Conservation (phyloP, 371 early-diverging fungal genomes). For the Mucor ambiguus region DNA sequence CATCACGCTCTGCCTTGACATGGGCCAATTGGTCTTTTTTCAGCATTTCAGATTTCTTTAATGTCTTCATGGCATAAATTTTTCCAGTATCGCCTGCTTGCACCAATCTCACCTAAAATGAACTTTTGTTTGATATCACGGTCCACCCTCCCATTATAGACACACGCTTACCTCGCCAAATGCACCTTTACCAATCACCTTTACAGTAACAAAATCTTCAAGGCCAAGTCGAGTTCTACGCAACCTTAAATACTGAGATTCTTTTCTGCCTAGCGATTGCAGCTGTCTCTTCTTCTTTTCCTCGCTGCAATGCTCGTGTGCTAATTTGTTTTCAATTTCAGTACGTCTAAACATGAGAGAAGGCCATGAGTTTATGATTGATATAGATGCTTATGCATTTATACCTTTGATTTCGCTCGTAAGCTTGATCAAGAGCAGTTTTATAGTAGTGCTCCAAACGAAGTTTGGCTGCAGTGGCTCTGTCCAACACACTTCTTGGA, state of each 20-base stretch:
- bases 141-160: background rate
- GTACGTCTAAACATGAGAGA: slow-evolving; percentile 53
- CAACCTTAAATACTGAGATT: slow-evolving; percentile 91
- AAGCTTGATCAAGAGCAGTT: slow-evolving; percentile 81
- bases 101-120: slow-evolving; percentile 81
- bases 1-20: slow-evolving; percentile 97
- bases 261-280: slow-evolving; percentile 81
- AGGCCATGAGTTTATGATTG: background rate
- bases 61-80: slow-evolving; percentile 98
- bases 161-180: slow-evolving; percentile 88
- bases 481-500: slow-evolving; percentile 78
- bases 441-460: slow-evolving; percentile 91
- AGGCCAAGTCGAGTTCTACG: slow-evolving; percentile 91
- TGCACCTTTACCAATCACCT: slow-evolving; percentile 99
- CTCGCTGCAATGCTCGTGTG: slow-evolving; percentile 77
- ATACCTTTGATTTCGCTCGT: slow-evolving; percentile 86
- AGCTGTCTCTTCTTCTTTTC: slow-evolving; percentile 89
- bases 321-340: slow-evolving; percentile 79
- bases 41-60: slow-evolving; percentile 96
- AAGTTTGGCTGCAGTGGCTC: slow-evolving; percentile 85
- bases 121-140: background rate
- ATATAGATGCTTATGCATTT: no score
- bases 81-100: slow-evolving; percentile 97
- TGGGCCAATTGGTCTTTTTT: slow-evolving; percentile 98
- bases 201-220: slow-evolving; percentile 94